Percentiles rank a stretch among this genome's conserved stretches.
Evolutionary conservation across 768 basidiomycete genomes (phyloP).

Genomic region (Pisolithus microcarpus): DNA sequence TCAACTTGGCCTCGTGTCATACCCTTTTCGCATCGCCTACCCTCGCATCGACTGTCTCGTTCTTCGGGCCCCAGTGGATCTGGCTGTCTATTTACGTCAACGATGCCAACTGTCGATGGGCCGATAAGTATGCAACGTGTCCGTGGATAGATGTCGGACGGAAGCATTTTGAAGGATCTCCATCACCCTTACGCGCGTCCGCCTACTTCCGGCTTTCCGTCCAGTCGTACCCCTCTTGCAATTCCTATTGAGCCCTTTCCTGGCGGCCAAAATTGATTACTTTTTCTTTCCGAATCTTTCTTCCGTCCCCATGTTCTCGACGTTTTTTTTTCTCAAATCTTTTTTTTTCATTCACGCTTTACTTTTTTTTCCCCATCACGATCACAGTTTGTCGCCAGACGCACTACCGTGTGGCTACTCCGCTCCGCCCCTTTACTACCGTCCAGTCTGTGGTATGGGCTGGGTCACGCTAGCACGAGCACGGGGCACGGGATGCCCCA

Average conservation of each 20-base stretch:
- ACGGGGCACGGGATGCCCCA: neutral
- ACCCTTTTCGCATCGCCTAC: constrained; percentile 21
- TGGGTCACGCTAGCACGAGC: neutral
- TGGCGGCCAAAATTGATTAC: neutral
- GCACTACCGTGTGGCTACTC: neutral
- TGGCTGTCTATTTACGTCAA: constrained; percentile 12
- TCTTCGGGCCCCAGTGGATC: constrained; percentile 18
- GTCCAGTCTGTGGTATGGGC: neutral
- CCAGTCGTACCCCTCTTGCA: neutral
- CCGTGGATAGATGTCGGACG: neutral
- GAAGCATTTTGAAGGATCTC: neutral
- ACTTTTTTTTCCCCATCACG: too few species aligned
- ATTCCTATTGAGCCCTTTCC: neutral
- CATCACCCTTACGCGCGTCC: neutral
- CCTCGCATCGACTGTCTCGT: constrained; percentile 12
- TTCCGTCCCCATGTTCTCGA: neutral
- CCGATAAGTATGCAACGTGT: constrained; percentile 7
- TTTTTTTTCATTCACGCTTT: neutral
- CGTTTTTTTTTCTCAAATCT: neutral
- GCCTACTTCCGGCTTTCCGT: constrained; percentile 2
- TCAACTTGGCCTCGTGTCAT: constrained; percentile 40
- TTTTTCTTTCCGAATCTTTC: neutral
- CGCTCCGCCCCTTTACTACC: neutral
- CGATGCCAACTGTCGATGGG: constrained; percentile 19
- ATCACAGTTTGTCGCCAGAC: neutral